Evolutionary conservation across 108 stramenopile species (phyloP).

Genomic region (Skeletonema tropicum): DNA sequence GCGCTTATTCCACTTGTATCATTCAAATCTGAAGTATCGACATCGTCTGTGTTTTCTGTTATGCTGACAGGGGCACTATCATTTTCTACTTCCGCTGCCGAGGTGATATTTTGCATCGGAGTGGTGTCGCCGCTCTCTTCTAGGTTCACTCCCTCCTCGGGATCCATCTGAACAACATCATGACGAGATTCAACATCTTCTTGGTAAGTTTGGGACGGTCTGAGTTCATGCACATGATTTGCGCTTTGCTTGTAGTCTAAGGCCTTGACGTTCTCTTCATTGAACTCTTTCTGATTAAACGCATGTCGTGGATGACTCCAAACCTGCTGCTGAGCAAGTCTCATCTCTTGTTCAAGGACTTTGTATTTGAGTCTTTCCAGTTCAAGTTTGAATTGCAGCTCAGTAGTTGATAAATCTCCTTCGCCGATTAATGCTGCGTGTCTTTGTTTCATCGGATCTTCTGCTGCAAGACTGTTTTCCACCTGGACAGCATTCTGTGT

Average conservation of each 20-base stretch:
- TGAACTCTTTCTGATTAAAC: neutral
- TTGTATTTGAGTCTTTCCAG: constrained; percentile 50
- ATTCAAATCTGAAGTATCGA: constrained; percentile 3
- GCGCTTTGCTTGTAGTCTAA: constrained; percentile 31
- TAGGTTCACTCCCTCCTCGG: neutral
- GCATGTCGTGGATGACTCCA: constrained; percentile 8
- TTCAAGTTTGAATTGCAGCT: constrained; percentile 45
- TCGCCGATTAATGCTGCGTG: neutral
- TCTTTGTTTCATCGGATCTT: neutral
- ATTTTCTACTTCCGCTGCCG: constrained; percentile 7
- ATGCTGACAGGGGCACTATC: neutral
- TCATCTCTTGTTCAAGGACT: constrained; percentile 52
- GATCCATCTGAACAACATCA: neutral
- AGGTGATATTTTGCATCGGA: neutral
- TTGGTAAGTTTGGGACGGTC: neutral
- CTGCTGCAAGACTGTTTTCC: neutral
- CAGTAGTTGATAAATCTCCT: constrained; percentile 25
- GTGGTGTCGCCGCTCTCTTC: neutral
- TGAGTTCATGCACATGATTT: neutral
- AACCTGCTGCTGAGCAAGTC: constrained; percentile 3
- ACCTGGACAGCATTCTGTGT: neutral
- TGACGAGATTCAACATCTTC: neutral
- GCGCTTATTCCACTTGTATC: neutral
- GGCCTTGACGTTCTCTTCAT: constrained; percentile 4
- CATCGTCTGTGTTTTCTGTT: neutral